These are phyloP conservation scores for Phylloporus sp. DNA, from an alignment of 1,284 basidiomycete species.

Conservation along the genomic window DNA sequence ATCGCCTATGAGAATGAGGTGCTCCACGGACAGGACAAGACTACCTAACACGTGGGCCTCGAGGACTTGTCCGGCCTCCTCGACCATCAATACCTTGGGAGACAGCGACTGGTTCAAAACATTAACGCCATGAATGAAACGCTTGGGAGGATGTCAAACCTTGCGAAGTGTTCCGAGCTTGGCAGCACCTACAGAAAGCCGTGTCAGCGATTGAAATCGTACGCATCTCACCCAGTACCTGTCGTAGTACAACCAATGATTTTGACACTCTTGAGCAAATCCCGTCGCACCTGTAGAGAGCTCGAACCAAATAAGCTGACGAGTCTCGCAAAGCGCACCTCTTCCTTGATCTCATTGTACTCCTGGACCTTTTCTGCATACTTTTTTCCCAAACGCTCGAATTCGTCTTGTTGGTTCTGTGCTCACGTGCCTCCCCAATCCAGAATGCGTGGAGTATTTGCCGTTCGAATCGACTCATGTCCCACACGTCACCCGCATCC, in stretches of 20 bases:
- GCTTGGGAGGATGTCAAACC: slow-evolving; percentile 42
- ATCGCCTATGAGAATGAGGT: slow-evolving; percentile 75
- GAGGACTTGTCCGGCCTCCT: slow-evolving; percentile 81
- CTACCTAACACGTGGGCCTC: slow-evolving; percentile 74
- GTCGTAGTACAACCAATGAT: slow-evolving; percentile 80
- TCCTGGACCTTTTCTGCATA: slow-evolving; percentile 41
- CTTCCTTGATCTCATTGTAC: slow-evolving; percentile 46
- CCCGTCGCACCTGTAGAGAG: slow-evolving; percentile 40
- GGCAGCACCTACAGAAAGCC: slow-evolving; percentile 58
- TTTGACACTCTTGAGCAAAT: slow-evolving; percentile 58
- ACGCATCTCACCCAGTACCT: slow-evolving; percentile 41
- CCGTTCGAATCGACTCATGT: slow-evolving; percentile 52
- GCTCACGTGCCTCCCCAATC: slow-evolving; percentile 38
- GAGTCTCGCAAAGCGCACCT: slow-evolving; percentile 39
- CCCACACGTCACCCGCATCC: slow-evolving; percentile 49
- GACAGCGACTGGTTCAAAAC: slow-evolving; percentile 51
- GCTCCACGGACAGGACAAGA: slow-evolving; percentile 67
- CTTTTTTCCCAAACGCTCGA: slow-evolving; percentile 43
- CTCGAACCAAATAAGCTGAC: not conserved
- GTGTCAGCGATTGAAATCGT: not conserved
- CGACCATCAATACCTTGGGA: slow-evolving; percentile 66
- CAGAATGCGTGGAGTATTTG: slow-evolving; percentile 46
- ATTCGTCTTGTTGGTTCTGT: slow-evolving; percentile 46
- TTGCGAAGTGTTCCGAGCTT: slow-evolving; percentile 54
- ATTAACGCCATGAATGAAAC: slow-evolving; percentile 6